Percentiles rank a stretch among this genome's conserved stretches.
Conservation (phyloP, 176 grass and related monocot genomes). For the Olyra latifolia region DNA sequence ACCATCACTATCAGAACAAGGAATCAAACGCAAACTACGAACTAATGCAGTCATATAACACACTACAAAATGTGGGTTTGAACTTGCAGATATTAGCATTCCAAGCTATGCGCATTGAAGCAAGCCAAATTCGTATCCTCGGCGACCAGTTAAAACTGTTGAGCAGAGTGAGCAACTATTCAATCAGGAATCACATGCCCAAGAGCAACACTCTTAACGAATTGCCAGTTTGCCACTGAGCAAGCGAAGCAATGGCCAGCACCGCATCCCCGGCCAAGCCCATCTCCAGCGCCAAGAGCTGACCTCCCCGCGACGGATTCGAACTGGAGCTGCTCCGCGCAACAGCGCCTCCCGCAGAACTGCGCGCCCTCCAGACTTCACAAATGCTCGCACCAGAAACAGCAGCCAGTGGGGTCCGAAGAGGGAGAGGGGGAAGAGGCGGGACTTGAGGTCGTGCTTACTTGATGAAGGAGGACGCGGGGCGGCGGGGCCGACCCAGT, state of each 20-base stretch:
- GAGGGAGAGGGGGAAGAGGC: not conserved
- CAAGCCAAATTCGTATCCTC: not conserved
- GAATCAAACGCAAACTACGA: not conserved
- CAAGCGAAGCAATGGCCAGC: not conserved
- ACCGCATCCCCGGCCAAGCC: not conserved
- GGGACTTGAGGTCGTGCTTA: not conserved
- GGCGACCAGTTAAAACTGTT: not conserved
- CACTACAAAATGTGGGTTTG: not conserved
- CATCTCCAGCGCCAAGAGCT: not conserved
- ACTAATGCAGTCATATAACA: not conserved
- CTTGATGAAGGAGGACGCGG: constrained; percentile 50
- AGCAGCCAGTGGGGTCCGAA: not conserved
- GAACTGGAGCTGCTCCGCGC: not conserved
- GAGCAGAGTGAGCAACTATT: not conserved
- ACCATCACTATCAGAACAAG: not conserved
- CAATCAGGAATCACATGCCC: not conserved
- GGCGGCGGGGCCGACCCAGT: constrained; percentile 28
- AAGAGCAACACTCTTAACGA: not conserved
- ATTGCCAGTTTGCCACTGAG: not conserved
- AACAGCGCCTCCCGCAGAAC: not conserved
- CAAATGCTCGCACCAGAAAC: not conserved
- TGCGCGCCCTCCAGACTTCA: too few relatives aligned
- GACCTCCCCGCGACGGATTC: not conserved
- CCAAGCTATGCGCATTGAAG: not conserved
- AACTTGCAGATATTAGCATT: not conserved